Evolutionary conservation across 352 stramenopile genomes (phyloP), one percentile per base, ranked within the genome.

Genomic region (Phytophthora meadii): DNA sequence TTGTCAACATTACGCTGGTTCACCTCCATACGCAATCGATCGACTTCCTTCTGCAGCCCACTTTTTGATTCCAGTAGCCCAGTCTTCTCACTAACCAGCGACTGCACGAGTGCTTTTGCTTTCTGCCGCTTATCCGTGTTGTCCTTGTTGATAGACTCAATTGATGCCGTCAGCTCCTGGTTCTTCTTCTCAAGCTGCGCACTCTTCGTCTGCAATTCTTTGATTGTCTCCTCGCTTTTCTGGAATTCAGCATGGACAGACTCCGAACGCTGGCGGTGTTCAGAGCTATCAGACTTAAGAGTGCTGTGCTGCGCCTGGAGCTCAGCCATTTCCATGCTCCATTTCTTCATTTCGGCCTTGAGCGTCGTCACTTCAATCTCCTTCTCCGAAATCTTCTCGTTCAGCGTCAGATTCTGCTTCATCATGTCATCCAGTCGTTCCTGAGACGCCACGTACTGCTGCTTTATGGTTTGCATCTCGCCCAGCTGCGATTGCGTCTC

Each of bases 1-100:
- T 86, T 90, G 34, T 92, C 83, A 17, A 89, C 79, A 68, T 92
- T 90, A 40, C 80, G 81, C 44, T 90, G 81, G 49, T 92, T 92
- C 15, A 92, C 69, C 53, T 92, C 83, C 81, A 89, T 92, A 17
- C 83, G 77, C 19, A 92, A 36, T n/a, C 83, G 75, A 40, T 92
- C 81, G 2, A 92, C 80, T 41, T 92, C 83, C 39, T 82, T 87
- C 44, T 89, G 81, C 2, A 89, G 64, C 10, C 77, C 77, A 14
- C 42, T 75, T 48, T 74, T 82, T 2, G 70, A 44, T n/a, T 89
- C 83, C 6, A 68, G 47, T 4, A 89, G 59, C 17, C 61, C 49
- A 25, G 88, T 83, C 52, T 92, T 92, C 40, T 92, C 83, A 60
- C 76, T 82, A 5, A 84, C 84, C 5, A 92, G 70, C 11, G 78